Evolutionary conservation across 1,139 yeast genomes (phyloP).

Genomic region (Eremothecium cymbalariae): DNA sequence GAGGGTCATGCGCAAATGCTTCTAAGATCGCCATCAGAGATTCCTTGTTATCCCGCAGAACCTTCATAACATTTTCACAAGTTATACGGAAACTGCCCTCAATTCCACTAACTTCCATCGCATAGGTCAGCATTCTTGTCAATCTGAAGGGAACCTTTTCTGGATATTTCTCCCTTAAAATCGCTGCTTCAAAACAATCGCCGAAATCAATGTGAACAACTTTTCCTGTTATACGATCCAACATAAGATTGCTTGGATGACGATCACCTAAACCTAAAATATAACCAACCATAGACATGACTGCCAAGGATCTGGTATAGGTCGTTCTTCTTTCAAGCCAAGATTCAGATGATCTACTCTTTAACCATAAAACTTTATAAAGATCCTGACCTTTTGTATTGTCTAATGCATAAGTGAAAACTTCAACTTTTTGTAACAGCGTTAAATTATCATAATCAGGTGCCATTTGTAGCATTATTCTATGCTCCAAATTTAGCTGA

Average conservation of each 20-base stretch:
- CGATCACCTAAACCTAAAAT: conserved; percentile 95
- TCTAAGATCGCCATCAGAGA: conserved; percentile 96
- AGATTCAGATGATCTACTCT: conserved; percentile 91
- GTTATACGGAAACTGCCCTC: conserved; percentile 97
- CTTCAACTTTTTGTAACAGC: conserved; percentile 86
- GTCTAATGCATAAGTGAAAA: conserved; percentile 90
- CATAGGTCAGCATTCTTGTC: conserved; percentile 94
- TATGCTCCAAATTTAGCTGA: conserved; percentile 81
- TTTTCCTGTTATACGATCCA: conserved; percentile 88
- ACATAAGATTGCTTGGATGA: conserved; percentile 94
- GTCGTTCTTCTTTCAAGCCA: conserved; percentile 97
- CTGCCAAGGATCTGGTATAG: conserved; percentile 91
- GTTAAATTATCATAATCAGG: conserved; percentile 92
- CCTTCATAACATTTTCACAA: conserved; percentile 95
- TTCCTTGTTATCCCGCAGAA: conserved; percentile 85
- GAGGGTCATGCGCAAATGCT: conserved; percentile 97
- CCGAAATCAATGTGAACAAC: conserved; percentile 98
- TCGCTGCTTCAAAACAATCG: conserved; percentile 98
- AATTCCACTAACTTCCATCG: conserved; percentile 98
- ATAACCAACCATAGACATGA: conserved; percentile 98
- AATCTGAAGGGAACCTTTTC: conserved; percentile 96
- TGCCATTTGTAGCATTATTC: conserved; percentile 96
- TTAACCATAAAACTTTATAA: conserved; percentile 91
- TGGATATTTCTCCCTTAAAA: conserved; percentile 90
- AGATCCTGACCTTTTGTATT: conserved; percentile 95